Conservation (phyloP, 192 early-diverging fungal genomes). For the Coemansia sp. region DNA sequence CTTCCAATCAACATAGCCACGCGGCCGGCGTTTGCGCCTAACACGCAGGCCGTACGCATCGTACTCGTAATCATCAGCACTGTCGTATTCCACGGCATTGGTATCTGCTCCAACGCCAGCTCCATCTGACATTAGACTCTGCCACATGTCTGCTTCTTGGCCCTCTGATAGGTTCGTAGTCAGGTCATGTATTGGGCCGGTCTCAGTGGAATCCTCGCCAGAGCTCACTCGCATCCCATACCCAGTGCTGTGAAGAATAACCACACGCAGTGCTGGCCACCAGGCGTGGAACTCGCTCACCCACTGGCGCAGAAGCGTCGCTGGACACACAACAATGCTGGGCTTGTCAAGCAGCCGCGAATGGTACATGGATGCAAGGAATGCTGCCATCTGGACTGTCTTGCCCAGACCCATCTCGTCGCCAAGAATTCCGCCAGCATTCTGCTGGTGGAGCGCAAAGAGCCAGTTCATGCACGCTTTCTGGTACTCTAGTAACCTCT, state of each 20-base stretch:
- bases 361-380: slow-evolving; percentile 75
- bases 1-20: slow-evolving; percentile 35
- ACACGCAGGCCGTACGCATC: slow-evolving; percentile 50
- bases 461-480: slow-evolving; percentile 83
- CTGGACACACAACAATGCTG: slow-evolving; percentile 69
- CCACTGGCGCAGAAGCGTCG: slow-evolving; percentile 81
- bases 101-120: slow-evolving; percentile 10
- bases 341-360: slow-evolving; percentile 65
- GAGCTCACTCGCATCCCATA: slow-evolving; percentile 59
- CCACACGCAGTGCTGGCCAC: slow-evolving; percentile 86
- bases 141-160: slow-evolving; percentile 15
- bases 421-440: slow-evolving; percentile 87
- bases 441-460: slow-evolving; percentile 82
- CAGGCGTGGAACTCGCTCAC: slow-evolving; percentile 78
- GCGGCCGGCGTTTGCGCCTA: slow-evolving; percentile 50
- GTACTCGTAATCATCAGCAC: slow-evolving; percentile 51
- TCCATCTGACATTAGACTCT: slow-evolving; percentile 6
- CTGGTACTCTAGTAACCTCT: slow-evolving; percentile 87
- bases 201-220: neutral
- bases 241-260: slow-evolving; percentile 85
- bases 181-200: slow-evolving; percentile 10
- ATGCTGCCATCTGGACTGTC: slow-evolving; percentile 86
- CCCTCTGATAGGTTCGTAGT: neutral
- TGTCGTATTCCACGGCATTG: slow-evolving; percentile 17
- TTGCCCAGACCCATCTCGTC: slow-evolving; percentile 98